phyloP scores from a whole-genome alignment of 169 alveolate species.

The Perkinsus chesapeaki region DNA sequence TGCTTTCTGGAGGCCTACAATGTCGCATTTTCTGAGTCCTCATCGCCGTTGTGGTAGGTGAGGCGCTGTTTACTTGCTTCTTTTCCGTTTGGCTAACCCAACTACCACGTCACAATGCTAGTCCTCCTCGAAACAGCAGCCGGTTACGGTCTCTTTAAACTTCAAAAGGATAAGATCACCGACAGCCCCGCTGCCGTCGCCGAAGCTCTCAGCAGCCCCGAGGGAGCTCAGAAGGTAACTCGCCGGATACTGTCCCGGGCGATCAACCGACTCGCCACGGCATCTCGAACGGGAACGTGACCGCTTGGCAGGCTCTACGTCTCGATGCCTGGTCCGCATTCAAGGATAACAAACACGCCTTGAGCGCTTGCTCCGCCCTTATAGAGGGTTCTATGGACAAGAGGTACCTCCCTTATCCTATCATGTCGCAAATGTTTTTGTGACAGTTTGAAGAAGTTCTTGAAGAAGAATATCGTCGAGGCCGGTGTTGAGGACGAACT shows the following conservation, averaged over 20 bases:
- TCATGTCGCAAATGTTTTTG: neutral
- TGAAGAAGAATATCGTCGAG: neutral
- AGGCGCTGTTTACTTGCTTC: no score
- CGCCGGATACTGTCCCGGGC: neutral
- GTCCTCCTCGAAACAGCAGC: constrained; percentile 98
- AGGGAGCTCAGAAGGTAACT: constrained; percentile 68
- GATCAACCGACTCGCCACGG: no score
- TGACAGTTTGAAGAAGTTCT: neutral
- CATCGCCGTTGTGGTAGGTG: no score
- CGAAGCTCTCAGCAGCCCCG: constrained; percentile 72
- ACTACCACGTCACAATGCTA: constrained; percentile 67
- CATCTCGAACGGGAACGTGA: neutral
- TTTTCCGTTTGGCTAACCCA: no score
- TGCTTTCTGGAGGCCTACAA: no score
- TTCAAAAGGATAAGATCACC: constrained; percentile 76
- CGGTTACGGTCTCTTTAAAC: constrained; percentile 95
- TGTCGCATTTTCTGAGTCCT: no score
- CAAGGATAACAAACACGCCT: constrained; percentile 80
- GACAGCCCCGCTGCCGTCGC: constrained; percentile 68
- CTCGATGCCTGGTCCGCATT: constrained; percentile 76
- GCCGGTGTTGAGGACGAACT: constrained; percentile 72
- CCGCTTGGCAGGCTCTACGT: constrained; percentile 21
- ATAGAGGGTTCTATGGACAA: constrained; percentile 55
- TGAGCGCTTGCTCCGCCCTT: constrained; percentile 65
- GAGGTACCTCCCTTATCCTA: constrained; percentile 9